These are phyloP conservation scores for Carex pumila DNA, from an alignment of 176 grass and related monocot species.

Conservation along the genomic window DNA sequence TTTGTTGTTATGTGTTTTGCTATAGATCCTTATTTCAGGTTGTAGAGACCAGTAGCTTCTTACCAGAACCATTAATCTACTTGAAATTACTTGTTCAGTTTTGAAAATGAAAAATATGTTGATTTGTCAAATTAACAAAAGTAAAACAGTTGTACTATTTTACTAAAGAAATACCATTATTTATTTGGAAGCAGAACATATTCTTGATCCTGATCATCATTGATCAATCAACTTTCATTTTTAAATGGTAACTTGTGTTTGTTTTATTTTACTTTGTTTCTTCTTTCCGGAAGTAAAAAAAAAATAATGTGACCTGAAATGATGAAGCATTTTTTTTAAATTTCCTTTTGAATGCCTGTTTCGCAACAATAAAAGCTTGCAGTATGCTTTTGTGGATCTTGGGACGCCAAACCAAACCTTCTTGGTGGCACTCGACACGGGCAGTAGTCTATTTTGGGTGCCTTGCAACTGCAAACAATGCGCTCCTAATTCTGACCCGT, in stretches of 20 bases:
- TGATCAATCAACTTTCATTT: not conserved
- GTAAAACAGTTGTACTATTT: no score
- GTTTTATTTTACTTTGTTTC: no score
- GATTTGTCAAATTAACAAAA: not conserved
- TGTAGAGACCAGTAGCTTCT: not conserved
- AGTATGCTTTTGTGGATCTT: constrained; percentile 60
- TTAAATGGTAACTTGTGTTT: not conserved
- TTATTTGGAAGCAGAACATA: not conserved
- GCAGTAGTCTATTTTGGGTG: constrained; percentile 87
- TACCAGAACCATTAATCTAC: not conserved
- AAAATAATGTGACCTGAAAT: not conserved
- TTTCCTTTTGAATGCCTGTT: not conserved
- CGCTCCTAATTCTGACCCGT: constrained; percentile 12
- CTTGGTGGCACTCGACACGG: constrained; percentile 78
- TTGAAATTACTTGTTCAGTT: not conserved
- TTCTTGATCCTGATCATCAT: not conserved
- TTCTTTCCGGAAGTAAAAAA: no score
- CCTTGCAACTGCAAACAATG: constrained; percentile 86
- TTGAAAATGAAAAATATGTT: not conserved
- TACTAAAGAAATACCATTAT: not conserved
- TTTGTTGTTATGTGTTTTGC: not conserved
- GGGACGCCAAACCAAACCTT: constrained; percentile 78
- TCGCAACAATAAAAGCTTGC: constrained; percentile 34
- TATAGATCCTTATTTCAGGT: not conserved
- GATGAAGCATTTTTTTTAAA: not conserved